Evolutionary conservation across 2,329 filamentous ascomycete species (phyloP).

Genomic region (Fusarium sp.): DNA sequence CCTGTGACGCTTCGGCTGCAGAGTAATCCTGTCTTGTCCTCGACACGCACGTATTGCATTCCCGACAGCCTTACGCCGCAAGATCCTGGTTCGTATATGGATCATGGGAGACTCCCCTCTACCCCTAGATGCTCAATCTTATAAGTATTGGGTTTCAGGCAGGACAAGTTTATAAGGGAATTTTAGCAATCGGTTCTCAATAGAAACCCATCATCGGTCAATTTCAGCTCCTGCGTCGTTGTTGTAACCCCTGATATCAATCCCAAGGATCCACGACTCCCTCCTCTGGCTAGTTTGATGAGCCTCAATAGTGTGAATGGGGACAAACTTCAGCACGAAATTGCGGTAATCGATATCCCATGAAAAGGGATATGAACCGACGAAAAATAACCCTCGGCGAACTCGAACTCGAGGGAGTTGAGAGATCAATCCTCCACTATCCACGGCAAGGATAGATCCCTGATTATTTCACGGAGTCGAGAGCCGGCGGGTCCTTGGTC

Average conservation of each 20-base stretch:
- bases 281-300: neutral
- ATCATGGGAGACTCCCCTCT: neutral
- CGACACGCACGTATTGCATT: neutral
- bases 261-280: neutral
- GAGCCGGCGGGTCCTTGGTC: constrained; percentile 16
- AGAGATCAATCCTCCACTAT: neutral
- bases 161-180: neutral
- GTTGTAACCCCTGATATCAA: neutral
- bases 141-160: neutral
- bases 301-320: neutral
- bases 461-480: neutral
- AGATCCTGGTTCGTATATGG: neutral
- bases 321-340: neutral
- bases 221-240: neutral
- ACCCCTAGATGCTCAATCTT: neutral
- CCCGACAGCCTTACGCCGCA: neutral
- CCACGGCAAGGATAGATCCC: neutral
- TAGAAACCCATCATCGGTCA: neutral
- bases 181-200: neutral
- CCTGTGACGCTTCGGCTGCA: neutral
- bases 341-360: neutral
- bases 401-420: neutral
- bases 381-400: neutral
- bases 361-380: neutral
- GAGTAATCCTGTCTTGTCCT: neutral